Conservation (phyloP, 2,329 filamentous ascomycete genomes). For the Akanthomyces dipterigenus region DNA sequence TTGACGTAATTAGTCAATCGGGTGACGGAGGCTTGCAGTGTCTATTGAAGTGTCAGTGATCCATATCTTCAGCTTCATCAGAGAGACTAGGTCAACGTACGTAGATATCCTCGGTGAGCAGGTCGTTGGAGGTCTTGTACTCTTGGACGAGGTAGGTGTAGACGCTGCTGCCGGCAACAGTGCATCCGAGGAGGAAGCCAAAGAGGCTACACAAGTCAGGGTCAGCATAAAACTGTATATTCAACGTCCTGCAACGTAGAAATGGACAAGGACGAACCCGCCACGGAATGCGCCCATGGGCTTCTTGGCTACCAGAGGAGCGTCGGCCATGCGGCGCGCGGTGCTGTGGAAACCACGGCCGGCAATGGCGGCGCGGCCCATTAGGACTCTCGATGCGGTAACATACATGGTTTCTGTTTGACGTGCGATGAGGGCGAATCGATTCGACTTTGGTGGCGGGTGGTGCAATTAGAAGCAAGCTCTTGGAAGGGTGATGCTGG, state of each 20-base stretch:
- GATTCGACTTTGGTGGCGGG: background rate
- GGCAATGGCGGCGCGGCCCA: conserved; percentile 32
- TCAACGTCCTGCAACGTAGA: too few species aligned
- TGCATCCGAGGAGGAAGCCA: conserved; percentile 82
- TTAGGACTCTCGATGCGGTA: conserved; percentile 36
- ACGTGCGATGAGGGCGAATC: background rate
- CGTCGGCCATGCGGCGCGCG: conserved; percentile 36
- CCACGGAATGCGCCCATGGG: conserved; percentile 56
- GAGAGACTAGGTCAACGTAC: conserved; percentile 50
- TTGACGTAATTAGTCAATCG: conserved; percentile 79
- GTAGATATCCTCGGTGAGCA: conserved; percentile 92
- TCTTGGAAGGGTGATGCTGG: background rate
- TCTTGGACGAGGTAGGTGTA: conserved; percentile 93
- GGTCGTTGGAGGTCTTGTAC: conserved; percentile 88
- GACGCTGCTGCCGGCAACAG: conserved; percentile 69
- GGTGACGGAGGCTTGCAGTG: conserved; percentile 80
- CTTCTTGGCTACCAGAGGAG: conserved; percentile 48
- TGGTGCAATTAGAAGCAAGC: background rate
- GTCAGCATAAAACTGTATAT: background rate
- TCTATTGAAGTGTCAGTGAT: conserved; percentile 40
- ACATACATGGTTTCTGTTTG: background rate
- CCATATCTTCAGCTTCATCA: background rate
- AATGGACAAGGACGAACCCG: conserved; percentile 40
- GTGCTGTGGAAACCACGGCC: conserved; percentile 44
- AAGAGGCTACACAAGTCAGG: conserved; percentile 57